Conservation (phyloP, 371 early-diverging fungal species). For the Mucor saturninus region DNA sequence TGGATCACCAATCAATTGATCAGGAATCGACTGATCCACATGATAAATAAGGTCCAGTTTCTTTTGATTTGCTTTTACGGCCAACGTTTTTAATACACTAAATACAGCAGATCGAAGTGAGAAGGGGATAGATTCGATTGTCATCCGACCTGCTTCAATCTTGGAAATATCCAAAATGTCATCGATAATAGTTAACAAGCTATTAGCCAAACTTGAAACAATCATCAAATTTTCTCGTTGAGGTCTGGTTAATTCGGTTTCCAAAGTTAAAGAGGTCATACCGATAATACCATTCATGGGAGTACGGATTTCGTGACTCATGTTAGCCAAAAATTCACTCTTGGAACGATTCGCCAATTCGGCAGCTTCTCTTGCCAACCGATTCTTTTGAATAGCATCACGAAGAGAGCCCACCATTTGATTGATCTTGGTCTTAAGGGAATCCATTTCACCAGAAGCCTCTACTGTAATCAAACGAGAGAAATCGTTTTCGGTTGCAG, state of each 20-base stretch:
- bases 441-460: conserved; percentile 79
- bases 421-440: conserved; percentile 79
- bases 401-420: conserved; percentile 72
- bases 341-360: conserved; percentile 77
- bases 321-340: conserved; percentile 78
- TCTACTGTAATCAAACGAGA: conserved; percentile 74
- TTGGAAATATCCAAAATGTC: conserved; percentile 86
- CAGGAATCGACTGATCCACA: conserved; percentile 70
- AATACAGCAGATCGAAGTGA: conserved; percentile 68
- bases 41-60: conserved; percentile 64
- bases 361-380: conserved; percentile 74
- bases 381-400: conserved; percentile 75
- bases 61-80: conserved; percentile 73
- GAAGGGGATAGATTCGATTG: conserved; percentile 70
- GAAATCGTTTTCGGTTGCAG: conserved; percentile 72
- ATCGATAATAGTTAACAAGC: conserved; percentile 76
- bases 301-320: conserved; percentile 78
- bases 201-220: conserved; percentile 68
- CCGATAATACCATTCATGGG: conserved; percentile 85
- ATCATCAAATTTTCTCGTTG: conserved; percentile 80
- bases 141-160: conserved; percentile 83
- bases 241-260: conserved; percentile 71
- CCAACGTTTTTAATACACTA: conserved; percentile 67
- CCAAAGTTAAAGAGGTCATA: conserved; percentile 69
- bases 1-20: conserved; percentile 76